A percentile compares a stretch with the other conserved stretches of the same genome.
These are phyloP conservation scores for Podochytrium sp. DNA, from an alignment of 192 early-diverging fungal genomes.

Conservation along the genomic window DNA sequence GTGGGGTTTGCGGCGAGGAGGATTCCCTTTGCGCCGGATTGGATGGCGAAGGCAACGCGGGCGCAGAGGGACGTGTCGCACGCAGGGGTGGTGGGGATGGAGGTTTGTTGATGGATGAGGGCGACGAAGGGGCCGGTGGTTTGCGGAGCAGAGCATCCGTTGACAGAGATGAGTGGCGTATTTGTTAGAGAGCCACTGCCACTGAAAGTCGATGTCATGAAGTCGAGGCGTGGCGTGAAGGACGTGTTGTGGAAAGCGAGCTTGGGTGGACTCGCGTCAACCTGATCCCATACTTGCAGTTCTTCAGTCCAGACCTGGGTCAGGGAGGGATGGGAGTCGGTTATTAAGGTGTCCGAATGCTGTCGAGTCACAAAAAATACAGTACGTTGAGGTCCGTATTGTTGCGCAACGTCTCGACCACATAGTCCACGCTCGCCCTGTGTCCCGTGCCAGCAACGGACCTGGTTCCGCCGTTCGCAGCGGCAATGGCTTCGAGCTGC, in stretches of 20 bases:
- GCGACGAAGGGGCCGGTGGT: conserved; percentile 6
- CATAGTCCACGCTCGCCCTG: conserved; percentile 5
- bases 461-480: conserved; percentile 1
- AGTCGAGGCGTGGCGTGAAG: conserved; percentile 3
- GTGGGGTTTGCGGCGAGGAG: neutral
- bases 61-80: conserved; percentile 11
- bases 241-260: neutral
- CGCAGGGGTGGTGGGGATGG: neutral
- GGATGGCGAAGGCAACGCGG: conserved; percentile 17
- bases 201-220: conserved; percentile 11
- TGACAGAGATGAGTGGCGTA: neutral
- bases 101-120: neutral
- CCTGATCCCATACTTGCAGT: conserved; percentile 9
- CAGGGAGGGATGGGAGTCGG: too few relatives aligned
- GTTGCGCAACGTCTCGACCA: neutral
- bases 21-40: conserved; percentile 4
- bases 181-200: conserved; percentile 7
- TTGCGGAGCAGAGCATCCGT: neutral
- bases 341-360: too few relatives aligned
- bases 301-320: conserved; percentile 18
- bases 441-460: neutral
- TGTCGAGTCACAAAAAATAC: too few relatives aligned
- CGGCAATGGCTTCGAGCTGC: neutral
- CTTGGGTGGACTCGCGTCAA: neutral
- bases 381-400: conserved; percentile 1